Base-by-base conservation (phyloP, 192 early-diverging fungal genomes). In the Pilaira anomala region DNA sequence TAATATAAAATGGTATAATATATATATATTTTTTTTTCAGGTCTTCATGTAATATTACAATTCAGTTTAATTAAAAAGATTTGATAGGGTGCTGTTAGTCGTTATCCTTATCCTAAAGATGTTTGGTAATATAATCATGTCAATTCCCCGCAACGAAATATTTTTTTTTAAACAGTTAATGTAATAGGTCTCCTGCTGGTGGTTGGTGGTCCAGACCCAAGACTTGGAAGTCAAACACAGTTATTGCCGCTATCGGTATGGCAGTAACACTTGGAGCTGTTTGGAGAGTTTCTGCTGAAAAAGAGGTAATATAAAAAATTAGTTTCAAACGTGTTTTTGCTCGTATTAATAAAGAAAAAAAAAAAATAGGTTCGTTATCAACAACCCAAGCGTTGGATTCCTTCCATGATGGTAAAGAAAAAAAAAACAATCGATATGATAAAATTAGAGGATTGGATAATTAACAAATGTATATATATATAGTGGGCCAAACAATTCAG, bases 141-240 rank as follows among this genome's bases (percentile, higher is more conserved):
- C 1, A 33, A 49, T 40, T 50, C 28, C 36, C 25, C 6, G 21
- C 16, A 48, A 11, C 16, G 2, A 11, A 19, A 1, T 26, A 49
- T 26, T 11, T 12, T 7, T 36, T 18, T 22, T 26, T 21, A 19
- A 21, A 5, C 49, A 45, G 6, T 30, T 16, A 0, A 2, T 13
- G 25, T 26, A 30, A 48, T 55, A 79, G 78, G 78, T 67, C 78
- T 44, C 78, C 78, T 52, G 55, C 78, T 24, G 78, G 78, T 59
- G 78, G 78, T 40, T 79, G 78, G 78, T 79, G 78, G 78, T 48
- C 72, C 18, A 68, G 62, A 52, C 78, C 78, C 18, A 60, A 76
- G 29, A 69, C 65, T 30, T 79, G 78, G 78, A 79, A 79, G 59
- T 56, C 68, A 11, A 79, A 79, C 66, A 79, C 78, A 8, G 50